Conservation (phyloP, 176 grass and related monocot genomes). For the Triticum timopheevii region DNA sequence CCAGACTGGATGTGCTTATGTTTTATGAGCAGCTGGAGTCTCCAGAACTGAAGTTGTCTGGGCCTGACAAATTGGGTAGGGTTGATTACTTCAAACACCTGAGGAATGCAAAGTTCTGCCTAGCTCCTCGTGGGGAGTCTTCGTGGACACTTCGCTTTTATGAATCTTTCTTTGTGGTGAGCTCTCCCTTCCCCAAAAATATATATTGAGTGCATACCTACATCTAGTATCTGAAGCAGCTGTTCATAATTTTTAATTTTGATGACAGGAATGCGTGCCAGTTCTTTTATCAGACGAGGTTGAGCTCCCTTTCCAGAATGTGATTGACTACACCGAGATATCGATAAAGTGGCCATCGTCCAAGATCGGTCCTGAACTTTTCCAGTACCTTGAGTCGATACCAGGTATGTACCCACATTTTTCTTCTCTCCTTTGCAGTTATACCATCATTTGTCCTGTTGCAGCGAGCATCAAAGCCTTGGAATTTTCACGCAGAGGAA, state of each 20-base stretch:
- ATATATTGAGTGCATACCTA: neutral
- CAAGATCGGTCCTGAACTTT: slow-evolving; percentile 63
- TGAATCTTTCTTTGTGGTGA: slow-evolving; percentile 91
- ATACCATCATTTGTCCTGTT: neutral
- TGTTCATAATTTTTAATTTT: slow-evolving; percentile 45
- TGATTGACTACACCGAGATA: slow-evolving; percentile 77
- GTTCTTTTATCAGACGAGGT: slow-evolving; percentile 95
- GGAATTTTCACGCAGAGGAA: slow-evolving; percentile 54
- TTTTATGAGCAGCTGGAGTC: slow-evolving; percentile 73
- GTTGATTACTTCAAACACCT: slow-evolving; percentile 89
- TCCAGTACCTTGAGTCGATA: slow-evolving; percentile 84
- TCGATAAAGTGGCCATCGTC: slow-evolving; percentile 90
- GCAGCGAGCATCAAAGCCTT: neutral
- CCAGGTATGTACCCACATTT: slow-evolving; percentile 31
- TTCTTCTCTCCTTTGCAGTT: neutral
- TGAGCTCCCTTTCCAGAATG: slow-evolving; percentile 91
- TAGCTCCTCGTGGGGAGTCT: slow-evolving; percentile 95
- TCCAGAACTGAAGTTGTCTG: slow-evolving; percentile 83
- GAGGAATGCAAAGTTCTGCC: slow-evolving; percentile 93
- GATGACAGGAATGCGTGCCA: slow-evolving; percentile 84
- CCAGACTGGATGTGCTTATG: slow-evolving; percentile 13
- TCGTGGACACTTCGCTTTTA: slow-evolving; percentile 97
- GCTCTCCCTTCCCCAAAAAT: slow-evolving; percentile 24
- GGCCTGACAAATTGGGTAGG: slow-evolving; percentile 82
- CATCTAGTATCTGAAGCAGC: neutral